phyloP scores from a whole-genome alignment of 768 basidiomycete genomes.

The Porphyrellus cyaneotinctus region DNA sequence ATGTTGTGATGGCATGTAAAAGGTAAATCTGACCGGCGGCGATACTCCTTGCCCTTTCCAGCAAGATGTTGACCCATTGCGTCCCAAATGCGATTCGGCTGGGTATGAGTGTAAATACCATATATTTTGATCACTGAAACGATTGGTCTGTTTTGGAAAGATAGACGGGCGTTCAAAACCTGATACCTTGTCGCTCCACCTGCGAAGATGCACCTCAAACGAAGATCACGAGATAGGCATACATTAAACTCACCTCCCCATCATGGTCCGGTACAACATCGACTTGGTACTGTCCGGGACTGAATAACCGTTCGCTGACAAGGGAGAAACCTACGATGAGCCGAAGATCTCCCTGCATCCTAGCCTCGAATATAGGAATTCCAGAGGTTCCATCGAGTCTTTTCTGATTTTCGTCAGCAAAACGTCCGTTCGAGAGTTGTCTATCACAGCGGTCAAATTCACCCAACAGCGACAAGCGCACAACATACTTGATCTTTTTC shows the following conservation, averaged over 20 bases:
- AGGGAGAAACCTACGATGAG: conserved; percentile 40
- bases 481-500: conserved; percentile 63
- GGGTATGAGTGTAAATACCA: conserved; percentile 47
- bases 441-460: conserved; percentile 30
- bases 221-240: not conserved
- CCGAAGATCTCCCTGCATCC: conserved; percentile 52
- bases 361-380: conserved; percentile 65
- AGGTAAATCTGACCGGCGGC: not conserved
- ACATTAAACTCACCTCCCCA: conserved; percentile 21
- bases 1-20: not conserved
- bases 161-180: not conserved
- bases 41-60: conserved; percentile 44
- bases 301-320: not conserved
- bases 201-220: conserved; percentile 18
- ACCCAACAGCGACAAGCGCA: not conserved
- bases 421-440: conserved; percentile 65
- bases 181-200: conserved; percentile 39
- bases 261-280: conserved; percentile 42
- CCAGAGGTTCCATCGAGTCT: conserved; percentile 43
- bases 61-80: conserved; percentile 39
- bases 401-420: conserved; percentile 68
- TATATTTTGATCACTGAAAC: conserved; percentile 44
- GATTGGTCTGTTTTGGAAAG: not conserved
- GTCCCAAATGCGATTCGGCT: conserved; percentile 48
- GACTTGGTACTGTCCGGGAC: conserved; percentile 41